Evolutionary conservation across 2,329 filamentous ascomycete genomes (phyloP).

Genomic region (Aureobasidium sp.): DNA sequence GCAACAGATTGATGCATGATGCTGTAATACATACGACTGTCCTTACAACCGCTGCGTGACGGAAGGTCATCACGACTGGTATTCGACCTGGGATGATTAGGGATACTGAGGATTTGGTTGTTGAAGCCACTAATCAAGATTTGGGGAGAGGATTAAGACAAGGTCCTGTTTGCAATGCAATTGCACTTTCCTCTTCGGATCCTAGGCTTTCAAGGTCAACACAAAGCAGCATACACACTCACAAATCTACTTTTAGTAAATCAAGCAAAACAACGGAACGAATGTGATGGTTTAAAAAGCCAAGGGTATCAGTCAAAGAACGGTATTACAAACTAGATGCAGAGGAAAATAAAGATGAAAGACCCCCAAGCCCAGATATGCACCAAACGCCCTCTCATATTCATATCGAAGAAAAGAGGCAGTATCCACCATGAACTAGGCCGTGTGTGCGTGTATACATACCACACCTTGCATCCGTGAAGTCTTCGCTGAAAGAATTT

Average conservation of each 20-base stretch:
- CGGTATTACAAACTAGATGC: conserved; percentile 15
- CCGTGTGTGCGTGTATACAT: neutral
- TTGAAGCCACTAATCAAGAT: neutral
- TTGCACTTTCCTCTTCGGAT: neutral
- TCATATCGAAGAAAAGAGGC: conserved; percentile 11
- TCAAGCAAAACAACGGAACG: neutral
- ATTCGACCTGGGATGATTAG: neutral
- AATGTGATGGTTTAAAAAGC: neutral
- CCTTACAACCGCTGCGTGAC: neutral
- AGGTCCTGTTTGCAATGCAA: neutral
- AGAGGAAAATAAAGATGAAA: conserved; percentile 8
- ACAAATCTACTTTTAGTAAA: neutral
- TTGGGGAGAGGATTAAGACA: neutral
- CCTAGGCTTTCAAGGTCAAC: neutral
- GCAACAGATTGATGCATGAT: neutral
- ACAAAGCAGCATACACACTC: neutral
- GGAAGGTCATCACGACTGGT: neutral
- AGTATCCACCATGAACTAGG: conserved; percentile 7
- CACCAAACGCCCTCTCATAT: conserved; percentile 15
- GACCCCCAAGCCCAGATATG: conserved; percentile 12
- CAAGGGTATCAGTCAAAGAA: conserved; percentile 8
- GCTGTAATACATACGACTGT: neutral
- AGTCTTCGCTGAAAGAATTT: conserved; percentile 2
- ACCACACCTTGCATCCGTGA: conserved; percentile 2
- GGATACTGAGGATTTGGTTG: neutral